Conservation (phyloP, 2,329 filamentous ascomycete species). For the Coniochaeta ligniaria region DNA sequence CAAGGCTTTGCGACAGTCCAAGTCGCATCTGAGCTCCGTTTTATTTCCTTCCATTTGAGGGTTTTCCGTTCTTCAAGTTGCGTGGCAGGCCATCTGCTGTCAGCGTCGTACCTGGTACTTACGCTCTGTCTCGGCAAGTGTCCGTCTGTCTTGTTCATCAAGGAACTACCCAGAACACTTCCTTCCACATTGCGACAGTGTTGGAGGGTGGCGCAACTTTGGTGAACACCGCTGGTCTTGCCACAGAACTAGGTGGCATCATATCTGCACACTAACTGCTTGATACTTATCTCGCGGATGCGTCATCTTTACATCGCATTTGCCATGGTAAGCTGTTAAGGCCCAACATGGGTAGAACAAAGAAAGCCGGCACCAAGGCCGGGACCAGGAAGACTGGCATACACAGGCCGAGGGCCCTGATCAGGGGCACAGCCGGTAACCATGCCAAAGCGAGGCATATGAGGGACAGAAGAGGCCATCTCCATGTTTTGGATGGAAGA, state of each 20-base stretch:
- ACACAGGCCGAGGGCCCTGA: background rate
- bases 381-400: background rate
- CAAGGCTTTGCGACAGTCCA: background rate
- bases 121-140: background rate
- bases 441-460: slow-evolving; percentile 24
- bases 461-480: slow-evolving; percentile 15
- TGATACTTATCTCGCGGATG: background rate
- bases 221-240: background rate
- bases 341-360: background rate
- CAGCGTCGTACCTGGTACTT: background rate
- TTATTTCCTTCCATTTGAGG: background rate
- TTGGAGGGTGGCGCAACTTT: background rate
- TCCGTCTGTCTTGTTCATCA: background rate
- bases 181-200: background rate
- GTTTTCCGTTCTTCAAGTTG: background rate
- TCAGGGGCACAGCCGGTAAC: slow-evolving; percentile 10
- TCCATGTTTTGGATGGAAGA: slow-evolving; percentile 16
- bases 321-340: background rate
- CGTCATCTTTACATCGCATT: background rate
- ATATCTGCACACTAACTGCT: background rate
- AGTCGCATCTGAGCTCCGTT: background rate
- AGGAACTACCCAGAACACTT: background rate
- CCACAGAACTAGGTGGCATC: background rate
- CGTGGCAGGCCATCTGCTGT: background rate
- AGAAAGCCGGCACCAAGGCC: background rate